These are phyloP conservation scores for Colletotrichum godetiae DNA, from an alignment of 2,329 filamentous ascomycete species.

Conservation along the genomic window DNA sequence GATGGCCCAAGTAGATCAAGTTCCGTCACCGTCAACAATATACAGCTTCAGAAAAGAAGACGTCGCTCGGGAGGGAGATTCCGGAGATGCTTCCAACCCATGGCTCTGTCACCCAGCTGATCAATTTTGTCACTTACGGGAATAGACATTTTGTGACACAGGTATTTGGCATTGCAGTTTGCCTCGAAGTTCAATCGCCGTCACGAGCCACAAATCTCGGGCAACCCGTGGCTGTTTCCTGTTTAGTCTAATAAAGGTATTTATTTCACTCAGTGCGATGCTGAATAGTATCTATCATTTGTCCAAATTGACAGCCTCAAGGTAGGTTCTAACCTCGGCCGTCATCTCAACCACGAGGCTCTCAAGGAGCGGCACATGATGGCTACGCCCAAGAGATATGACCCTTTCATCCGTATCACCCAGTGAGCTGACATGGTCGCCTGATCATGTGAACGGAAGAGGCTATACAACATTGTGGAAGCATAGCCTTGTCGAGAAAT, in stretches of 20 bases:
- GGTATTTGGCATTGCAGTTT: neutral
- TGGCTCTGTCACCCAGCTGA: too few species aligned
- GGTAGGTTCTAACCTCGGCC: neutral
- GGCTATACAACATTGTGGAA: neutral
- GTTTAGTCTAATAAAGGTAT: neutral
- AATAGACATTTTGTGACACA: neutral
- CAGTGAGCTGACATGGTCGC: neutral
- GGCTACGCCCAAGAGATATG: neutral
- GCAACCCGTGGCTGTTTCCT: neutral
- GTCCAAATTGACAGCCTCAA: neutral
- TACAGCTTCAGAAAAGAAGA: neutral
- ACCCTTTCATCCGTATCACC: too few species aligned
- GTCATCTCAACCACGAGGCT: neutral
- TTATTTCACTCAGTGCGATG: neutral
- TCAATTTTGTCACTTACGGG: too few species aligned
- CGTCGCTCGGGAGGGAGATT: neutral
- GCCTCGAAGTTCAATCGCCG: neutral
- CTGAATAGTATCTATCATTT: neutral
- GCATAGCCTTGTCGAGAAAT: neutral
- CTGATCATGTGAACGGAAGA: neutral
- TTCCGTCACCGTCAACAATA: neutral
- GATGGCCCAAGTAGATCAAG: too few species aligned
- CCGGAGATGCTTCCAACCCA: too few species aligned
- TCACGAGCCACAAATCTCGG: neutral
- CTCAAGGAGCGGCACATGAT: neutral